Conservation (phyloP, 371 early-diverging fungal genomes). For the Mortierella sp. region DNA sequence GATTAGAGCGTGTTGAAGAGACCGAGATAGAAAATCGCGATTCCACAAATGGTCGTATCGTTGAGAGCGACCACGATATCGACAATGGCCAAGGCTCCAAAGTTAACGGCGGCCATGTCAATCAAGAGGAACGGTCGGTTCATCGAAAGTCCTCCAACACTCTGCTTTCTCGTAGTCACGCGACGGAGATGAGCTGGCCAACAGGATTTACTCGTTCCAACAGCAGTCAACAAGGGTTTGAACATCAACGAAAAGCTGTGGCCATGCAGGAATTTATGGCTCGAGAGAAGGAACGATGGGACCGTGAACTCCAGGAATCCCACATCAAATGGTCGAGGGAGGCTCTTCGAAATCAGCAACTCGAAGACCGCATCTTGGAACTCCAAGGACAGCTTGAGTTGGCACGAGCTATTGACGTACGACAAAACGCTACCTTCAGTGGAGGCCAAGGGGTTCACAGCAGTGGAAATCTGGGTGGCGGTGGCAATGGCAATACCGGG, state of each 20-base stretch:
- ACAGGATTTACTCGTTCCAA: constrained; percentile 21
- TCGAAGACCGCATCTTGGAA: constrained; percentile 50
- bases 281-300: constrained; percentile 55
- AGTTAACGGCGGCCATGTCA: neutral
- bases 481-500: neutral
- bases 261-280: constrained; percentile 45
- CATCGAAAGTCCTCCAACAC: constrained; percentile 16
- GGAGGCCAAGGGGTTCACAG: constrained; percentile 7
- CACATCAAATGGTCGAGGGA: constrained; percentile 41
- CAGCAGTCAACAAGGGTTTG: constrained; percentile 41
- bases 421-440: constrained; percentile 4
- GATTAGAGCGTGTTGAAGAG: neutral
- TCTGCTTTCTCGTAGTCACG: constrained; percentile 3
- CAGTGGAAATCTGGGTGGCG: constrained; percentile 4
- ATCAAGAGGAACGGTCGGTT: constrained; percentile 3
- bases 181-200: constrained; percentile 23
- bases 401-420: constrained; percentile 31
- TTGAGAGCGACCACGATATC: neutral
- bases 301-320: constrained; percentile 43
- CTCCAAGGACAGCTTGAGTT: constrained; percentile 47
- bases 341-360: constrained; percentile 42
- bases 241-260: constrained; percentile 21
- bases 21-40: neutral
- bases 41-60: neutral
- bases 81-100: neutral